phyloP scores from a whole-genome alignment of 164 flowering plant genomes.

The Macadamia tetraphylla region DNA sequence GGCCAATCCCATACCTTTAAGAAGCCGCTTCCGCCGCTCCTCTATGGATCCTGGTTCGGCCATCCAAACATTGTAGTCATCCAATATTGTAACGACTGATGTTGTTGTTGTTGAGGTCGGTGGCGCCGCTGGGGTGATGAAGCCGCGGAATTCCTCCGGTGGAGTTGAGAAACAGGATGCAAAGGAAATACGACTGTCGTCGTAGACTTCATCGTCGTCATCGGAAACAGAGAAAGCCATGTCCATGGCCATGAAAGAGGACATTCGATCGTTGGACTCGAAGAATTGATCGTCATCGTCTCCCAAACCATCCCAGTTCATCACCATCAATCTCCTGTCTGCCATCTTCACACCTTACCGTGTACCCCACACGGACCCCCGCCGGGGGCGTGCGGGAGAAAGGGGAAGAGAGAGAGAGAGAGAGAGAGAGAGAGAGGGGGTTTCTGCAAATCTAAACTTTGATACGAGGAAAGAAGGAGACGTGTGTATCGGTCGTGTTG shows the following conservation, averaged over 20 bases:
- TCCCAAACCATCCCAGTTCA: conserved; percentile 57
- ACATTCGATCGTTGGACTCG: conserved; percentile 54
- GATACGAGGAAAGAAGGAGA: no score
- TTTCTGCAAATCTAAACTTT: not conserved
- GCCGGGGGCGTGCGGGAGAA: no score
- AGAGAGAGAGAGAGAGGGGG: not conserved
- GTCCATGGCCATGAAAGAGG: conserved; percentile 41
- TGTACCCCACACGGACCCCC: no score
- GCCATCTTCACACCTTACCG: no score
- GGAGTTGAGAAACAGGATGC: conserved; percentile 42
- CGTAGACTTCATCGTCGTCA: conserved; percentile 46
- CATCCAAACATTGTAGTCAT: conserved; percentile 70
- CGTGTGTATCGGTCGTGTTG: no score
- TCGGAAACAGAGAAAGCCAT: conserved; percentile 44
- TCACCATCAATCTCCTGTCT: conserved; percentile 21
- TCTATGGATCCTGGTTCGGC: conserved; percentile 72
- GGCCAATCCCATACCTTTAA: conserved; percentile 65
- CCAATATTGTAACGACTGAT: no score
- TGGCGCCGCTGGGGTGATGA: not conserved
- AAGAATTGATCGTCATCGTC: conserved; percentile 64
- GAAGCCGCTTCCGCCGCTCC: conserved; percentile 76
- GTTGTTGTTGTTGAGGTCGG: no score
- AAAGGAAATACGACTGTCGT: conserved; percentile 68
- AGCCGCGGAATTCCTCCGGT: conserved; percentile 10
- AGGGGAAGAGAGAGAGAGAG: not conserved